These are phyloP conservation scores for Rhodamnia argentea DNA, from an alignment of 345 rosid species.

Conservation along the genomic window DNA sequence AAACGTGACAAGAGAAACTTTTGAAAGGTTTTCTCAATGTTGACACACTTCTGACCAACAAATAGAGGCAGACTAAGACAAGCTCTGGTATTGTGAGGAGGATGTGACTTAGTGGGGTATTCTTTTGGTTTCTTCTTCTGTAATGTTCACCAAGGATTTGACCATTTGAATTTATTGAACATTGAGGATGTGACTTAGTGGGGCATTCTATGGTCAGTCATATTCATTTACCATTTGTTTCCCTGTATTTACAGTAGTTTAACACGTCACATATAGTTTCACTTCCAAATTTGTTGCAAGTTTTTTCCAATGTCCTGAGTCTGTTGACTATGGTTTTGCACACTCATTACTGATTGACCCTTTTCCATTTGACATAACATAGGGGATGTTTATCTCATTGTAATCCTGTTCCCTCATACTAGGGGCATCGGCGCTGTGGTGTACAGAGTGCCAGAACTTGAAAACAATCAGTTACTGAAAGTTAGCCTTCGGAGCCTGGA, in stretches of 20 bases:
- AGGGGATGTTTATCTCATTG: background rate
- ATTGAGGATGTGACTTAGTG: too few relatives aligned
- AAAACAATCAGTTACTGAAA: conserved; percentile 44
- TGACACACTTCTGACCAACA: background rate
- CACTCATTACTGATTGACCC: background rate
- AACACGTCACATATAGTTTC: background rate
- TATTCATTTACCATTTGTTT: background rate
- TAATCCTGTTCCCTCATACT: background rate
- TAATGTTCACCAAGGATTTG: background rate
- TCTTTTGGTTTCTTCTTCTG: background rate
- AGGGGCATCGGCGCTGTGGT: conserved; percentile 67
- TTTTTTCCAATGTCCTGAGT: background rate
- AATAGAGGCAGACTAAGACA: background rate
- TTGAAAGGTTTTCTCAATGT: background rate
- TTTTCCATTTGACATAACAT: background rate
- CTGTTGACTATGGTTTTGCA: background rate
- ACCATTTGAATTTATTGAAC: background rate
- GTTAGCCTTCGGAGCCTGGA: conserved; percentile 60
- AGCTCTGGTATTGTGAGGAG: background rate
- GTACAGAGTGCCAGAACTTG: conserved; percentile 48
- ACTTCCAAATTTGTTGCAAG: background rate
- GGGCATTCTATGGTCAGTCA: too few relatives aligned
- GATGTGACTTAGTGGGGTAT: background rate
- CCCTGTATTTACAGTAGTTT: background rate
- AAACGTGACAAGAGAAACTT: background rate